A percentile compares a stretch with the other conserved stretches of the same genome.
These are phyloP conservation scores for Penicillium sp. DNA, from an alignment of 2,329 filamentous ascomycete species.

Conservation along the genomic window DNA sequence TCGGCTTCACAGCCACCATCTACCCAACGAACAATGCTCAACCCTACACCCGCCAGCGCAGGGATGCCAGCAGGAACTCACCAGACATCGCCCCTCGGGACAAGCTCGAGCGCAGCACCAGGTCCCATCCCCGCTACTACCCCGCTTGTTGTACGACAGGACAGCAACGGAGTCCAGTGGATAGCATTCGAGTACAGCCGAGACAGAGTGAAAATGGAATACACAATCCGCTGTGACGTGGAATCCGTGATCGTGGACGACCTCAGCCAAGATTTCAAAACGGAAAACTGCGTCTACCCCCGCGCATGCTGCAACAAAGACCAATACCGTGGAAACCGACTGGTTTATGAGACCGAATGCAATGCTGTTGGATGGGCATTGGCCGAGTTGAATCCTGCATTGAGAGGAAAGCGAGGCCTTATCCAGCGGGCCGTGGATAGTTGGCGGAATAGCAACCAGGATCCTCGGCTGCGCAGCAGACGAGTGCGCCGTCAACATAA, in stretches of 20 bases:
- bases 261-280: slow-evolving; percentile 85
- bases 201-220: slow-evolving; percentile 98
- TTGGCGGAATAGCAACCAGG: slow-evolving; percentile 98
- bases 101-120: slow-evolving; percentile 87
- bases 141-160: slow-evolving; percentile 87
- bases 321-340: slow-evolving; percentile 90
- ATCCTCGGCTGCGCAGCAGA: slow-evolving; percentile 84
- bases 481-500: slow-evolving; percentile 94
- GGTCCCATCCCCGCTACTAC: slow-evolving; percentile 97
- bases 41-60: slow-evolving; percentile 51
- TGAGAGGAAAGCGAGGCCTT: slow-evolving; percentile 89
- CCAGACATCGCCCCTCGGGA: slow-evolving; percentile 50
- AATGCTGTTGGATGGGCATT: slow-evolving; percentile 99
- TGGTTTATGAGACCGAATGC: slow-evolving; percentile 97
- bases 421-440: slow-evolving; percentile 97
- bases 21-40: slow-evolving; percentile 37
- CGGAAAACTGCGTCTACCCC: slow-evolving; percentile 97
- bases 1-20: slow-evolving; percentile 40
- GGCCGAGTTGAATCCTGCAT: slow-evolving; percentile 84
- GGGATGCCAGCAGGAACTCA: slow-evolving; percentile 42
- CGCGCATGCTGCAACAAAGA: slow-evolving; percentile 93
- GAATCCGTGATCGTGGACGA: slow-evolving; percentile 92
- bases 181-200: slow-evolving; percentile 98
- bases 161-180: slow-evolving; percentile 97
- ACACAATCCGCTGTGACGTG: slow-evolving; percentile 96